Percentiles rank a stretch among this genome's conserved stretches.
Conservation (phyloP, 2,329 filamentous ascomycete genomes). For the Botrytis galanthina region DNA sequence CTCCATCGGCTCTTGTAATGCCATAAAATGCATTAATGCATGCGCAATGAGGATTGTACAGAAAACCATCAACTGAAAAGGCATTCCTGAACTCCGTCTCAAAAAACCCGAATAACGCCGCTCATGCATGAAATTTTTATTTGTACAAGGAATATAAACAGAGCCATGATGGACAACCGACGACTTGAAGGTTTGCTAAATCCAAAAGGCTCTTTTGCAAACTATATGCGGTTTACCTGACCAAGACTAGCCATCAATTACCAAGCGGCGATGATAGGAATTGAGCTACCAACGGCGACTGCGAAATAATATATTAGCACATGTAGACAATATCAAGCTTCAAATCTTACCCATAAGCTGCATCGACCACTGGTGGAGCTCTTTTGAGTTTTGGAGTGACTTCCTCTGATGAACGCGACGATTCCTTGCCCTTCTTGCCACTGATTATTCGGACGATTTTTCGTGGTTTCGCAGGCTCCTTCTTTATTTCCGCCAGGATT, state of each 20-base stretch:
- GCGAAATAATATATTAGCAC: conserved; percentile 20
- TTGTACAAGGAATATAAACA: conserved; percentile 26
- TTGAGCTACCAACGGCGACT: conserved; percentile 43
- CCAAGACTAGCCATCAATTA: not conserved
- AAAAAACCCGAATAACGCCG: conserved; percentile 18
- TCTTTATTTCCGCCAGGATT: conserved; percentile 33
- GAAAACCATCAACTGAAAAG: conserved; percentile 23
- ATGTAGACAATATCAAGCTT: conserved; percentile 23
- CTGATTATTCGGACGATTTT: conserved; percentile 24
- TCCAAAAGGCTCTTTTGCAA: conserved; percentile 29
- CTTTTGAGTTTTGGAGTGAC: conserved; percentile 36
- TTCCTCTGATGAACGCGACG: conserved; percentile 38
- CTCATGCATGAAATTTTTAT: conserved; percentile 19
- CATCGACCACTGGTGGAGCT: conserved; percentile 42
- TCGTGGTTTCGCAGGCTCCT: conserved; percentile 16
- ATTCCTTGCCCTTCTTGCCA: conserved; percentile 28
- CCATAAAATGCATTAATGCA: conserved; percentile 10
- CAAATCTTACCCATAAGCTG: conserved; percentile 40
- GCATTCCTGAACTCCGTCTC: conserved; percentile 12
- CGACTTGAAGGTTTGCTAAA: conserved; percentile 34
- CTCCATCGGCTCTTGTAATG: conserved; percentile 2
- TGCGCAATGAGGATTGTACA: conserved; percentile 23
- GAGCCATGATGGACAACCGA: conserved; percentile 27
- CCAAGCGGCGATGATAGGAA: not conserved
- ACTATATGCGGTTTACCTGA: conserved; percentile 29